Evolutionary conservation across 257 asterid species (phyloP), one percentile per base, ranked within the genome.

Genomic region (Parsonsia alboflavescens): DNA sequence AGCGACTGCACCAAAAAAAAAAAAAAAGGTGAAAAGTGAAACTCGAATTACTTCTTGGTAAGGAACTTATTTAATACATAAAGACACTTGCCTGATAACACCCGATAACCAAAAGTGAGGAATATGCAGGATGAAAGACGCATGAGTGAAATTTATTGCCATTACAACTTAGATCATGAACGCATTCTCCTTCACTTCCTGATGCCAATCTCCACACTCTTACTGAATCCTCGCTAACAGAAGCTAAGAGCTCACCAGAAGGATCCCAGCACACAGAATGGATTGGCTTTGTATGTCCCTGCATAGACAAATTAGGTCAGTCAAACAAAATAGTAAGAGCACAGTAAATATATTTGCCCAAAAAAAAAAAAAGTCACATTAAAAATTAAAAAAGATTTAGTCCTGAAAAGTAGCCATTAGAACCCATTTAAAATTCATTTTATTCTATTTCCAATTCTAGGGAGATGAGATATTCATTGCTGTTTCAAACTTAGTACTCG

Each of bases 171-270:
- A 92, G 91, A 82, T 94, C 93, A 10, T 94, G 98, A 80, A 90
- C 70, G 72, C 96, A 92, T 1, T 70, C 74, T 70, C 46, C 74
- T 48, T 88, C 96, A 39, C 86, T 90, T 59, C 98, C 98, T 0
- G 98, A 79, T 53, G 96, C 87, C 69, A 94, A 22, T 0, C 91
- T 79, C 99, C 99, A 94, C n/a, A 94, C 98, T 75, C 88, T 82
- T 68, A 92, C 96, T 0, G 96, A 90, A 74, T 94, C 98, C 82
- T 92, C 97, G 57, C 97, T 90, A 67, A 90, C 98, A 0, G 99
- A 92, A 26, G 99, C 98, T 75, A 92, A 78, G 69, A 85, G 97
- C 80, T 94, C 99, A 7, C 99, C 97, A 2, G 88, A 68, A 5
- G 89, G 88, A 82, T 94, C 98, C 99, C 99, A 94, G 88, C 99